These are phyloP conservation scores for Lenzites betulinus DNA, from an alignment of 768 basidiomycete genomes.

Conservation along the genomic window DNA sequence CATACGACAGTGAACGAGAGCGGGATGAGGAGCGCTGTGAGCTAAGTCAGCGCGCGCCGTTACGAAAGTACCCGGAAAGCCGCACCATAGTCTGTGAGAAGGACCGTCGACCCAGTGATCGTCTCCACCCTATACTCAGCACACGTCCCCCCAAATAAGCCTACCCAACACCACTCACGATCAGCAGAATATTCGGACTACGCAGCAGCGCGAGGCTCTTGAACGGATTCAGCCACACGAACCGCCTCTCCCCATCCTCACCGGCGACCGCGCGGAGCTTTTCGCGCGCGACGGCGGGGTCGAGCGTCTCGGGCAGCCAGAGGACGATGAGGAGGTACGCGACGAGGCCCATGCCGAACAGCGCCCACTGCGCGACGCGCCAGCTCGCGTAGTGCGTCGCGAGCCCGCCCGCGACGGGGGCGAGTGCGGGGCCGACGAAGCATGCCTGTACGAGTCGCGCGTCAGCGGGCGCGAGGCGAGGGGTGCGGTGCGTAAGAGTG, in stretches of 20 bases:
- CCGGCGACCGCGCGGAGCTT: conserved; percentile 45
- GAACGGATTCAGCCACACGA: conserved; percentile 61
- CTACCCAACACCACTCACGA: conserved; percentile 57
- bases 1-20: conserved; percentile 53
- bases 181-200: conserved; percentile 57
- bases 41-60: background rate
- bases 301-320: conserved; percentile 68
- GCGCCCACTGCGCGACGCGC: conserved; percentile 54
- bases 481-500: conserved; percentile 38
- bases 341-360: conserved; percentile 45
- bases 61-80: conserved; percentile 29
- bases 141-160: conserved; percentile 27
- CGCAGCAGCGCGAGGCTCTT: conserved; percentile 50
- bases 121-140: conserved; percentile 46
- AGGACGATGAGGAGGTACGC: conserved; percentile 42
- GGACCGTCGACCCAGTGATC: conserved; percentile 37
- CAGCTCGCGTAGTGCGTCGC: conserved; percentile 65
- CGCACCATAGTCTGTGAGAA: conserved; percentile 33
- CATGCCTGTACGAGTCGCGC: too few relatives aligned
- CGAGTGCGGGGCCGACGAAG: conserved; percentile 63
- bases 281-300: conserved; percentile 56
- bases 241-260: conserved; percentile 12
- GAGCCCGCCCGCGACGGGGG: conserved; percentile 59
- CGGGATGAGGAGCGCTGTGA: conserved; percentile 50
- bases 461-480: too few relatives aligned